These are phyloP conservation scores for Apiotrichum sp. DNA, from an alignment of 1,284 basidiomycete genomes.

Conservation along the genomic window DNA sequence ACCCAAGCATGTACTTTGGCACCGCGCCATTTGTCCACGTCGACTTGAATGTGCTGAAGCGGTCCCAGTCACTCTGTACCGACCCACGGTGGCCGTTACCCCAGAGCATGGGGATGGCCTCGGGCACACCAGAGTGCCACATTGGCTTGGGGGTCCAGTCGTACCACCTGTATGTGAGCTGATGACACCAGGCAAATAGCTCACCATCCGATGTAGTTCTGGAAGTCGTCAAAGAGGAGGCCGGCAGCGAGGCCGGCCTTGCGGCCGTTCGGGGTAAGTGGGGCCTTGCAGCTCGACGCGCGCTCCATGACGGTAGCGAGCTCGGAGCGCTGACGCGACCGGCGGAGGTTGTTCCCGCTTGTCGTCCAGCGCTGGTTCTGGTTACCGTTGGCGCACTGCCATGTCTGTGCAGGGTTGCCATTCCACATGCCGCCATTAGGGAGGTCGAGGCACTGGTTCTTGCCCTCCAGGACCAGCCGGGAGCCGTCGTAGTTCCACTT, in stretches of 20 bases:
- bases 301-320: background rate
- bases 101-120: slow-evolving; percentile 44
- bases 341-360: background rate
- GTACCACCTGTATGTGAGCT: slow-evolving; percentile 42
- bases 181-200: no score
- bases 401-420: slow-evolving; percentile 12
- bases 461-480: slow-evolving; percentile 7
- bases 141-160: slow-evolving; percentile 11
- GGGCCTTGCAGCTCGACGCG: background rate
- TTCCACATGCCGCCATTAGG: slow-evolving; percentile 2
- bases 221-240: slow-evolving; percentile 23
- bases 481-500: slow-evolving; percentile 9
- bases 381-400: slow-evolving; percentile 9
- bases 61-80: slow-evolving; percentile 18
- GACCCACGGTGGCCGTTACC: slow-evolving; percentile 33
- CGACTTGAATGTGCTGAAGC: slow-evolving; percentile 29
- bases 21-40: slow-evolving; percentile 7
- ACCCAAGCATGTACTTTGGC: slow-evolving; percentile 37
- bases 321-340: background rate
- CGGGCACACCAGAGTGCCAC: slow-evolving; percentile 17
- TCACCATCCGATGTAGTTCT: slow-evolving; percentile 15
- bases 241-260: slow-evolving; percentile 44
- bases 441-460: slow-evolving; percentile 15
- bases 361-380: slow-evolving; percentile 14
- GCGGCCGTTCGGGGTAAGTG: slow-evolving; percentile 28